Percentiles rank a stretch among this genome's conserved stretches.
Conservation (phyloP, 208 protist genomes). For the Lotmaria passim region DNA sequence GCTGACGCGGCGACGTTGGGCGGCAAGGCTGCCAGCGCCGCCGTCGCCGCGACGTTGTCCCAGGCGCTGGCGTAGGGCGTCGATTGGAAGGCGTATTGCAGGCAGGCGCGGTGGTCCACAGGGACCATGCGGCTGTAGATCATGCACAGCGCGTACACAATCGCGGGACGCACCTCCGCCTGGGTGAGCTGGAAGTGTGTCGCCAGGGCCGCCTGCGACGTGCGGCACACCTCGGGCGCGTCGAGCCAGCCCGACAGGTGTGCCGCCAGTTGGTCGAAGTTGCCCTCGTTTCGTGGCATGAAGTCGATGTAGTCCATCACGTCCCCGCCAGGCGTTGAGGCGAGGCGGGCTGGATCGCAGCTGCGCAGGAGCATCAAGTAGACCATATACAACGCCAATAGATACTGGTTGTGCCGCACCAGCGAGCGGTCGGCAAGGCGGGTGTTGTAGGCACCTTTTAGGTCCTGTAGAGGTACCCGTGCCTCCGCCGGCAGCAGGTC, state of each 20-base stretch:
- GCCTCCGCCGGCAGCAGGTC: conserved; percentile 44
- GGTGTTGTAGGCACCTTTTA: conserved; percentile 46
- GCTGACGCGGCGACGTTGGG: neutral
- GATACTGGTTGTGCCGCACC: conserved; percentile 79
- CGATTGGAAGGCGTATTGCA: conserved; percentile 60
- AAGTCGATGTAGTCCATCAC: conserved; percentile 74
- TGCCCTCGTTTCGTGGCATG: conserved; percentile 75
- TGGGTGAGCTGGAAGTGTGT: conserved; percentile 60
- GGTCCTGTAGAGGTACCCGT: conserved; percentile 11
- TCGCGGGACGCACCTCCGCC: conserved; percentile 65
- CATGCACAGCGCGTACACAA: conserved; percentile 75
- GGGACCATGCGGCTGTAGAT: conserved; percentile 87
- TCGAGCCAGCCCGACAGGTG: conserved; percentile 72
- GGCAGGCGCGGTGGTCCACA: conserved; percentile 63
- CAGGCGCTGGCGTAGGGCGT: conserved; percentile 60
- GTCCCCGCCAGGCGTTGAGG: conserved; percentile 33
- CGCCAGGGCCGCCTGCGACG: conserved; percentile 49
- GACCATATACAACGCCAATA: conserved; percentile 81
- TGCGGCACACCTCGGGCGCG: conserved; percentile 53
- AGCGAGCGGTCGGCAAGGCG: conserved; percentile 67
- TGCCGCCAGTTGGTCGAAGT: conserved; percentile 72
- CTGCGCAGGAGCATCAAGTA: conserved; percentile 66
- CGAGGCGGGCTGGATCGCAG: conserved; percentile 31
- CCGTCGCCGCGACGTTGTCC: conserved; percentile 34
- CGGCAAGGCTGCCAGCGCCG: conserved; percentile 19